phyloP scores from a whole-genome alignment of 805 yeast species.

The Yarrowia alimentaria region DNA sequence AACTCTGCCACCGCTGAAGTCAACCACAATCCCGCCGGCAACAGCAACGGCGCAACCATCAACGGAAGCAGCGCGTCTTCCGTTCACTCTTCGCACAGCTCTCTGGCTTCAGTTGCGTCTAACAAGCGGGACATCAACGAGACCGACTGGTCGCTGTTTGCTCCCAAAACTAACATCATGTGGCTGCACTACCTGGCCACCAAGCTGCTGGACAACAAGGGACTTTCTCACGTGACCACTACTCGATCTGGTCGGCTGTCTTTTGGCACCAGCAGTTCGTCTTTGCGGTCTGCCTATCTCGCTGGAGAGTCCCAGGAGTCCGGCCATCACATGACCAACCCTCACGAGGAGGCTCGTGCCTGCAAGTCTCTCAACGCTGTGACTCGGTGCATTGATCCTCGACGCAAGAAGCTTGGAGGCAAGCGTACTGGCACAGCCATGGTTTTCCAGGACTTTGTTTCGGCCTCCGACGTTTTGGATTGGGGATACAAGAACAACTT shows the following conservation, averaged over 20 bases:
- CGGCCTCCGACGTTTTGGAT: slow-evolving; percentile 33
- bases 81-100: slow-evolving; percentile 20
- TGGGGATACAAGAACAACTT: slow-evolving; percentile 33
- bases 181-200: slow-evolving; percentile 67
- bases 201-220: slow-evolving; percentile 48
- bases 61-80: too few species aligned
- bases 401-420: slow-evolving; percentile 33
- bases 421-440: slow-evolving; percentile 24
- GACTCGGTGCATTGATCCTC: slow-evolving; percentile 34
- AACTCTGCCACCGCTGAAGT: slow-evolving; percentile 4
- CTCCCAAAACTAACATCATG: slow-evolving; percentile 53
- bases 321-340: slow-evolving; percentile 1
- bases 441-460: slow-evolving; percentile 34
- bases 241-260: slow-evolving; percentile 33
- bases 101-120: slow-evolving; percentile 4
- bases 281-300: slow-evolving; percentile 30
- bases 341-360: slow-evolving; percentile 32
- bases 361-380: slow-evolving; percentile 32
- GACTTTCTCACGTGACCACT: slow-evolving; percentile 31
- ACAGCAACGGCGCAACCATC: too few species aligned
- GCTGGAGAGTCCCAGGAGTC: slow-evolving; percentile 27
- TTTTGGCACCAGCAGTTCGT: slow-evolving; percentile 31
- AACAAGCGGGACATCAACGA: slow-evolving; percentile 28
- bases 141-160: slow-evolving; percentile 49
- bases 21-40: too few species aligned